phyloP scores from a whole-genome alignment of 139 green algal genomes.

The Picochlorum sp. region DNA sequence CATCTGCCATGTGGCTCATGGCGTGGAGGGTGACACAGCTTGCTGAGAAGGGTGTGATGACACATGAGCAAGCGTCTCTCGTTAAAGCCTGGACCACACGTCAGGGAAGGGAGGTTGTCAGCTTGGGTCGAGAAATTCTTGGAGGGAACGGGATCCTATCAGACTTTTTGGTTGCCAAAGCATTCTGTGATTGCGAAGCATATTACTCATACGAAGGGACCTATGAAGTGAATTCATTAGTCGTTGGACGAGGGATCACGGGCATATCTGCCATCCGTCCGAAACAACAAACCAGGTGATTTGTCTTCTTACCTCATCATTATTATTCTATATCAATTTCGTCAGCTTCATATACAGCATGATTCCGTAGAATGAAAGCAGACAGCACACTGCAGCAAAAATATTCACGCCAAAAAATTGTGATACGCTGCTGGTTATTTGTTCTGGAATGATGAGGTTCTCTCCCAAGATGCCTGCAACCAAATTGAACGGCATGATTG shows the following conservation, averaged over 20 bases:
- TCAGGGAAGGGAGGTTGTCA: slow-evolving; percentile 45
- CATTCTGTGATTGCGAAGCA: slow-evolving; percentile 74
- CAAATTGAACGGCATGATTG: slow-evolving; percentile 51
- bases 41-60: slow-evolving; percentile 75
- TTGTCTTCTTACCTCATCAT: background rate
- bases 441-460: slow-evolving; percentile 66
- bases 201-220: slow-evolving; percentile 81
- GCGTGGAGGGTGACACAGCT: slow-evolving; percentile 71
- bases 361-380: slow-evolving; percentile 38
- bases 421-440: slow-evolving; percentile 39
- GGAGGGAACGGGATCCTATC: slow-evolving; percentile 87
- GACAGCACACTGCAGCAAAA: slow-evolving; percentile 22
- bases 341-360: slow-evolving; percentile 39
- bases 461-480: slow-evolving; percentile 71
- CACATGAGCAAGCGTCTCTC: slow-evolving; percentile 68
- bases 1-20: slow-evolving; percentile 76
- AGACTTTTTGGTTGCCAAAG: slow-evolving; percentile 87
- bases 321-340: slow-evolving; percentile 32
- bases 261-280: slow-evolving; percentile 59
- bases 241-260: slow-evolving; percentile 74
- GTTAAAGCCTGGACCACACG: slow-evolving; percentile 88
- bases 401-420: slow-evolving; percentile 47
- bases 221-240: slow-evolving; percentile 89
- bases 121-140: slow-evolving; percentile 81
- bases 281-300: slow-evolving; percentile 35